phyloP scores from a whole-genome alignment of 768 basidiomycete genomes.

The Russula griseocarnosa region DNA sequence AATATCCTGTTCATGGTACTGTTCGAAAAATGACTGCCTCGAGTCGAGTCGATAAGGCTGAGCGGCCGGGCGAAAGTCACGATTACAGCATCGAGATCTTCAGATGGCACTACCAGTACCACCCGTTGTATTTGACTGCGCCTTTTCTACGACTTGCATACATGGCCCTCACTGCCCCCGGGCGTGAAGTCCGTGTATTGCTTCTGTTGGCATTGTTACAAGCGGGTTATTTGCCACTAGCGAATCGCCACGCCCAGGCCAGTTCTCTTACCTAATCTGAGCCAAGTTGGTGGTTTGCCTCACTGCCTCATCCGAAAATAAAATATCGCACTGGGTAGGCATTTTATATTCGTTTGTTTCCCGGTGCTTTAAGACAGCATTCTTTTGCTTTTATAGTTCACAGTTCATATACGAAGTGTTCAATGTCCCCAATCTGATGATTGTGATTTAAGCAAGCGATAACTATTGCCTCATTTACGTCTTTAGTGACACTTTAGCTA shows the following conservation, averaged over 20 bases:
- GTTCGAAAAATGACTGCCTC: background rate
- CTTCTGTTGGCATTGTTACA: background rate
- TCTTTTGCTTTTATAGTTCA: background rate
- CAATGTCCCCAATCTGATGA: background rate
- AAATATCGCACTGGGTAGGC: background rate
- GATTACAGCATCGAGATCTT: background rate
- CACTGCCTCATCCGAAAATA: too few relatives aligned
- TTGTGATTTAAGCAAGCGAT: background rate
- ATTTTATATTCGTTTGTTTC: background rate
- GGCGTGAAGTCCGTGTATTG: background rate
- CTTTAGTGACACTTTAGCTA: constrained; percentile 15
- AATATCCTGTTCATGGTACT: constrained; percentile 81
- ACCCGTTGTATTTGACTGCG: constrained; percentile 7
- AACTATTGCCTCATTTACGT: constrained; percentile 19
- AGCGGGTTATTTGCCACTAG: too few relatives aligned
- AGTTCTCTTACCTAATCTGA: constrained; percentile 15
- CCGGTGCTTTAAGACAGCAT: background rate
- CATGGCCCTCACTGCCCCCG: background rate
- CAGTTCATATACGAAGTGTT: background rate
- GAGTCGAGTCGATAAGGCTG: background rate
- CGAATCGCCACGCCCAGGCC: too few relatives aligned
- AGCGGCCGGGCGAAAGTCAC: constrained; percentile 1
- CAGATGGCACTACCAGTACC: background rate
- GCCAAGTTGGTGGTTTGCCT: background rate
- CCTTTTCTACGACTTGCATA: background rate